Evolutionary conservation across 805 yeast genomes (phyloP), one percentile per base, ranked within the genome.

Genomic region (Yamadazyma insecticola): DNA sequence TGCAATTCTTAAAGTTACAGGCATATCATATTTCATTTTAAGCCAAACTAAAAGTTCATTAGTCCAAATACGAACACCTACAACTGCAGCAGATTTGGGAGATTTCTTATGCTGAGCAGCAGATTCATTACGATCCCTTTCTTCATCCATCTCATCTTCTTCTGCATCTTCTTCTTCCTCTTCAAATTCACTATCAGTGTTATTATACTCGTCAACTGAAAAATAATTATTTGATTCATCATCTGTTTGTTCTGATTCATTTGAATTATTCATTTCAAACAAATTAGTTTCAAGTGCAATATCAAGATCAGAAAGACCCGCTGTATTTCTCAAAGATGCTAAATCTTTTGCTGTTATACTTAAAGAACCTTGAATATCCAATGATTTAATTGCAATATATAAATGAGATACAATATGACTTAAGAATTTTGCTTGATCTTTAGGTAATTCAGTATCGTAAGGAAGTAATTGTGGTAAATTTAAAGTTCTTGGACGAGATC

Each of bases 51-150:
- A 72, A 40, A 90, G 67, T 52, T 88, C 97, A 32, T 81, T 78
- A 0, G 96, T 81, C 95, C 96, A 89, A 36, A 81, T 84, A 32
- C 80, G 71, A 6, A 87, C 81, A 26, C 79, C 72, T 5, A 83
- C 77, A 5, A 85, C 80, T 0, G 92, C 76, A 0, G 92, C 82
- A 1, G 86, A 76, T 42, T 72, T 69, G 2, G 82, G 76, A 1
- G 79, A 68, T 7, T 76, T 69, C 41, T 77, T 78, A 37, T 81
- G 78, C 28, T 79, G 79, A 57, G 26, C 65, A 41, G 67, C 61
- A 5, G 57, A 34, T 17, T 54, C 62, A 15, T 50, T 53, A 5
- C 50, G 46, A 13, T 56, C 62, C 17, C 50, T 60, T 22, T 55
- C 64, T 2, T 51, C 63, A 16, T 50, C 63, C n/a, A 48, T 57